A percentile compares a stretch with the other conserved stretches of the same genome.
These are phyloP conservation scores for Tetracladium setigerum DNA, from an alignment of 495 filamentous ascomycete genomes.

Conservation along the genomic window DNA sequence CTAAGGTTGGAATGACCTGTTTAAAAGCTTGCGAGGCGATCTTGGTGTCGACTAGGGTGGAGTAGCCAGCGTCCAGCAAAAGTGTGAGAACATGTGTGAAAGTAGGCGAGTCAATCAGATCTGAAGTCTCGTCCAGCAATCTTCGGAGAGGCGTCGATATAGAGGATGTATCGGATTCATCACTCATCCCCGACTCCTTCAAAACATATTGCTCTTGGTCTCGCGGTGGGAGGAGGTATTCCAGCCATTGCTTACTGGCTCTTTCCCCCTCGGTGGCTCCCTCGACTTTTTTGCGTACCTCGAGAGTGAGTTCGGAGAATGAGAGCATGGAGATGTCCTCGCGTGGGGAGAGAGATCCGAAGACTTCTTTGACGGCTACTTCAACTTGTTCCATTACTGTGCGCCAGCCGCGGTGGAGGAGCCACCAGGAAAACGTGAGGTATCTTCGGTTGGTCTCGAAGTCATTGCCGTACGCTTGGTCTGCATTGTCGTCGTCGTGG, in stretches of 20 bases:
- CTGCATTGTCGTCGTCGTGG: conserved; percentile 72
- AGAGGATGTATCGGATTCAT: conserved; percentile 35
- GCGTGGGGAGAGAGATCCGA: conserved; percentile 75
- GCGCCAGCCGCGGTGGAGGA: conserved; percentile 85
- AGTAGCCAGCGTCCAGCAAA: conserved; percentile 82
- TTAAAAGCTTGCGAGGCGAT: conserved; percentile 73
- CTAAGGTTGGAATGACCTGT: conserved; percentile 31
- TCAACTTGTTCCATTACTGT: conserved; percentile 72
- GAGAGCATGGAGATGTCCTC: conserved; percentile 75
- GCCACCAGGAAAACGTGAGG: conserved; percentile 96
- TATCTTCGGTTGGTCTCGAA: conserved; percentile 92
- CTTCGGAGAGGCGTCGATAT: conserved; percentile 60
- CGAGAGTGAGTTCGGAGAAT: conserved; percentile 67
- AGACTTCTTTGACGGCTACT: conserved; percentile 73
- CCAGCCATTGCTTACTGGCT: conserved; percentile 64
- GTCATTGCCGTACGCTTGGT: conserved; percentile 78
- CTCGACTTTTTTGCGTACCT: conserved; percentile 80
- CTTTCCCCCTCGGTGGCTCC: conserved; percentile 59
- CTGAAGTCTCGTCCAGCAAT: conserved; percentile 91
- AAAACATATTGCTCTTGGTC: conserved; percentile 77
- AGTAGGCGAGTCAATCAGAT: conserved; percentile 87
- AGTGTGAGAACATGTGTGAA: conserved; percentile 77
- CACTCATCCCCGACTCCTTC: conserved; percentile 69
- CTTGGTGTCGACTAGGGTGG: conserved; percentile 69
- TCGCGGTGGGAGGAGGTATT: conserved; percentile 71